Percentiles rank a stretch among this genome's conserved stretches.
These are phyloP conservation scores for Didymella pinodella DNA, from an alignment of 2,329 filamentous ascomycete species.

Conservation along the genomic window DNA sequence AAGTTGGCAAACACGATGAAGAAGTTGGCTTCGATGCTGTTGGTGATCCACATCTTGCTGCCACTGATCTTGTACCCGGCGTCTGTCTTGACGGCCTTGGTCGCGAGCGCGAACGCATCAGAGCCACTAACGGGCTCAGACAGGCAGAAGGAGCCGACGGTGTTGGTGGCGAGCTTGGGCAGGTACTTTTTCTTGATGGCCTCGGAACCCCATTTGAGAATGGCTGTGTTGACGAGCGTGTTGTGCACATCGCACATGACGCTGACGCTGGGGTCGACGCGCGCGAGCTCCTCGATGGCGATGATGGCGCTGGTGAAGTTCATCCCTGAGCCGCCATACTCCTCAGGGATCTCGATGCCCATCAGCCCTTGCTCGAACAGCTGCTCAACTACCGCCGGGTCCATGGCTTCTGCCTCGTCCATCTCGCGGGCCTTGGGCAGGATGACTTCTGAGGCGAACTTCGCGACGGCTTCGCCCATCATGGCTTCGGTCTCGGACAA, in stretches of 20 bases:
- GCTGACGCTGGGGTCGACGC: constrained; percentile 92
- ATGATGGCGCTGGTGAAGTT: constrained; percentile 98
- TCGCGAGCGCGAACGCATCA: constrained; percentile 94
- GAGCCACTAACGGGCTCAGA: constrained; percentile 93
- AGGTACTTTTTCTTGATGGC: constrained; percentile 85
- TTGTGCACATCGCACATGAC: constrained; percentile 98
- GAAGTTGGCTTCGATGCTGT: constrained; percentile 89
- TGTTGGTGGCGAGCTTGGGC: constrained; percentile 87
- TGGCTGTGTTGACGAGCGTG: constrained; percentile 92
- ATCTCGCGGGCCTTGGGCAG: constrained; percentile 93
- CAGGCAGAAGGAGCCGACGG: constrained; percentile 88
- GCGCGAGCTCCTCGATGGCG: constrained; percentile 94
- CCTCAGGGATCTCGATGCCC: constrained; percentile 96
- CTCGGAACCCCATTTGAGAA: constrained; percentile 83
- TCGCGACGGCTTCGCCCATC: constrained; percentile 88
- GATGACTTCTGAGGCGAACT: constrained; percentile 89
- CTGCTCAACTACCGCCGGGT: constrained; percentile 84
- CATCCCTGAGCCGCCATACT: constrained; percentile 96
- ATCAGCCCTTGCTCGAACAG: constrained; percentile 97
- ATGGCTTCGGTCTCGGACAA: constrained; percentile 87
- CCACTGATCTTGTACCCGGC: constrained; percentile 88
- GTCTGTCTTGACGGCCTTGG: constrained; percentile 83
- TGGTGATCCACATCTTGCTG: constrained; percentile 99
- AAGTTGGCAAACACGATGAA: constrained; percentile 99
- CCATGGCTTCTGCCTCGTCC: constrained; percentile 97